A percentile compares a stretch with the other conserved stretches of the same genome.
Evolutionary conservation across 2,329 filamentous ascomycete species (phyloP).

Genomic region (Diaporthe caulivora): DNA sequence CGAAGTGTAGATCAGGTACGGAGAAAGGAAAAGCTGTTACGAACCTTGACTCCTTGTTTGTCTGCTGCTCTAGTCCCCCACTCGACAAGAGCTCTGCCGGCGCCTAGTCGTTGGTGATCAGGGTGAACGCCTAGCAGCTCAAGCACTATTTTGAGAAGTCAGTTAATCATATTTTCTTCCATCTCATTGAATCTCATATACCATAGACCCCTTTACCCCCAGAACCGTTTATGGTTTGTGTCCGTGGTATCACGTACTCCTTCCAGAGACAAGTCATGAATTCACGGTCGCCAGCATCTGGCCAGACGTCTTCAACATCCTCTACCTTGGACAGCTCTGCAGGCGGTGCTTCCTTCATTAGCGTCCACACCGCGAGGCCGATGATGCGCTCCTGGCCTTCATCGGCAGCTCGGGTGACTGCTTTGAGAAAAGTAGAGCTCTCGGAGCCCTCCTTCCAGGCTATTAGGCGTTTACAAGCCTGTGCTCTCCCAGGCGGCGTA

Average conservation of each 20-base stretch:
- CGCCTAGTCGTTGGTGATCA: neutral
- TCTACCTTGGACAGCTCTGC: neutral
- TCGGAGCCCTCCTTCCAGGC: neutral
- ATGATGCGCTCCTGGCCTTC: neutral
- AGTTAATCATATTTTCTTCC: neutral
- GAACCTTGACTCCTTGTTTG: neutral
- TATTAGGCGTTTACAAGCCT: neutral
- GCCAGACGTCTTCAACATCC: conserved; percentile 1
- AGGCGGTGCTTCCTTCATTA: conserved; percentile 4
- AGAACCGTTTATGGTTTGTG: neutral
- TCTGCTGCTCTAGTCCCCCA: conserved; percentile 9
- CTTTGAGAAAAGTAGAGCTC: conserved; percentile 11
- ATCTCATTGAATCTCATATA: neutral
- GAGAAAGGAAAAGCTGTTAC: neutral
- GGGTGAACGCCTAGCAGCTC: conserved; percentile 11
- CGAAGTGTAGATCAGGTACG: no score
- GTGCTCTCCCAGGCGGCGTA: neutral
- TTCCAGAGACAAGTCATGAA: neutral
- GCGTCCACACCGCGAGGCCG: neutral
- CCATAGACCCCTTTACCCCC: conserved; percentile 6
- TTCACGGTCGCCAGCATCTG: neutral
- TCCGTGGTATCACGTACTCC: conserved; percentile 1
- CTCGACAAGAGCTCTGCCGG: conserved; percentile 6
- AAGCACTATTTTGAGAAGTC: neutral
- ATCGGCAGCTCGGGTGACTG: neutral